Base-by-base conservation (phyloP, 768 basidiomycete genomes). In the Termitomyces sp. region DNA sequence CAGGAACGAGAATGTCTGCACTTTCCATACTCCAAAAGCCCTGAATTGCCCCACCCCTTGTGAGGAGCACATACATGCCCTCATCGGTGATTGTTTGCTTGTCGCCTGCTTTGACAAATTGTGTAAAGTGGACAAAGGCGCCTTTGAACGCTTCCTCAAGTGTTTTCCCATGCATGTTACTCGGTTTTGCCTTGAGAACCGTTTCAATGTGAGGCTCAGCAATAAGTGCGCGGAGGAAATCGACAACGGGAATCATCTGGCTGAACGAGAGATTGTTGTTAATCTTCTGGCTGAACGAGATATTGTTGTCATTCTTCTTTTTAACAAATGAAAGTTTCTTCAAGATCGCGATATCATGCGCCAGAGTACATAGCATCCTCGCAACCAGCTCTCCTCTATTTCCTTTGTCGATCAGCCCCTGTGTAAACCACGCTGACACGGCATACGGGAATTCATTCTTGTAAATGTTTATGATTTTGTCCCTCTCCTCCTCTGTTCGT, bases 311-410 rank as follows among this genome's bases (percentile, higher is more conserved):
- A n/a, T n/a, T n/a, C n/a, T n/a, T n/a, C n/a, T n/a, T n/a, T n/a
- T n/a, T n/a, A n/a, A n/a, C n/a, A n/a, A n/a, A n/a, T n/a, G n/a
- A n/a, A n/a, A n/a, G n/a, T n/a, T n/a, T 30, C 28, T 30, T 30
- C 46, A 48, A 16, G 30, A 48, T 47, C 10, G 45, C 5, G 26
- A 28, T 28, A 7, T 47, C 45, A 4, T 47, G 26, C 2, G 45
- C 45, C 30, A 48, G 24, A 12, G 47, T 48, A 2, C 6, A 42
- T 14, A 59, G 54, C 8, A 51, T 22, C 32, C 54, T 40, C 1
- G 58, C 53, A 2, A 59, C 53, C 42, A 59, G 14, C 30, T 59
- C 58, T 16, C 53, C 58, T n/a, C n/a, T 46, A 0, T 1, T 36
- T 47, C 32, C 48, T 35, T 18, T 32, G 24, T 48, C 30, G 18